Evolutionary conservation across 148 eudicot species (phyloP), one percentile per base, ranked within the genome.

Genomic region (Chenopodium formosanum): DNA sequence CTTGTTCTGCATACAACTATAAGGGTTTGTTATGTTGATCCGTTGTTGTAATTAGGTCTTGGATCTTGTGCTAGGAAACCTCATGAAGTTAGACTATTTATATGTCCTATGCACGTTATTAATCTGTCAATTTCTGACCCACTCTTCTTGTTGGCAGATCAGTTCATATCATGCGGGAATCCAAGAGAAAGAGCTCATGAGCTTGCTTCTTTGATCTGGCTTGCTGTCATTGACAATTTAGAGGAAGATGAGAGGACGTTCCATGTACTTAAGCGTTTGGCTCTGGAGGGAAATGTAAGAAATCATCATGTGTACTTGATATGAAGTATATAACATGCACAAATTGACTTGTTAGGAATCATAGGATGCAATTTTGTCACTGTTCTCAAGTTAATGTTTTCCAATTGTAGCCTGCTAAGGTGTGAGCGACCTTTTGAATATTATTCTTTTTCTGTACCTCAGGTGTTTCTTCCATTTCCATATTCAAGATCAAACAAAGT

Each of bases 101-200:
- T 73, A 20, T 80, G 9, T 13, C 9, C 62, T 73, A 22, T 11
- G 8, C 27, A 67, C 29, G 71, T 27, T 27, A 46, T 68, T 19
- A 19, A 19, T 60, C 65, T 4, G 37, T 69, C 67, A 52, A 47
- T 79, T n/a, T 58, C 78, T 80, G 7, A 63, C n/a, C 75, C 27
- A 47, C 64, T 78, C 23, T 29, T 53, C 20, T 72, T 44, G 46
- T 73, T 20, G 11, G 79, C 92, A 93, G 97, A 93, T 87, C 95
- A 93, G 84, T 93, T 93, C 84, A 87, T 93, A 85, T 89, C 97
- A 77, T 93, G 93, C 78, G 97, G 97, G 34, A 86, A 84, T 62
- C 86, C 97, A 75, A 87, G 84, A 56, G 95, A 93, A 80, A 82
- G 70, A 82, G 90, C 93, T 2, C 78, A 88, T 75, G 93, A 93